A percentile compares a stretch with the other conserved stretches of the same genome.
Evolutionary conservation across 768 basidiomycete genomes (phyloP).

Genomic region (Chlorophyllum brunneum): DNA sequence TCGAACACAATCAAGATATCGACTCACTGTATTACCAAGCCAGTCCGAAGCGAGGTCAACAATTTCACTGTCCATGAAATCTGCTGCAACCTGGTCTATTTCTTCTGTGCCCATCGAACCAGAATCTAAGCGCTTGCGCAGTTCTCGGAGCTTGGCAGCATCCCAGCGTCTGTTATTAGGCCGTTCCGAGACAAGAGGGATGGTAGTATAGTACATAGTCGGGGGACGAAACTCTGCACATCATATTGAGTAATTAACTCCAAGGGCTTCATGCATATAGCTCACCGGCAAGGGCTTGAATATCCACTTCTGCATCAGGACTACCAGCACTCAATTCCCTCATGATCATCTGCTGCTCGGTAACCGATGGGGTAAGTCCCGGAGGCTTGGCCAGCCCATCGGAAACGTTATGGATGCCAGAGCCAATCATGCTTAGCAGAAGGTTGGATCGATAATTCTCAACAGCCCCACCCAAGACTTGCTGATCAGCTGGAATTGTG

Average conservation of each 20-base stretch:
- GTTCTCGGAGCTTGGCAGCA: constrained; percentile 87
- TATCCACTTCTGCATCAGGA: constrained; percentile 77
- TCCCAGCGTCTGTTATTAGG: constrained; percentile 89
- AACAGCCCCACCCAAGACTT: constrained; percentile 84
- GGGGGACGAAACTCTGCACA: constrained; percentile 82
- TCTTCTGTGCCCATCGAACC: constrained; percentile 80
- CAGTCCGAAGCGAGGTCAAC: constrained; percentile 96
- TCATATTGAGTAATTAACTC: constrained; percentile 2
- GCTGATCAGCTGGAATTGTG: constrained; percentile 89
- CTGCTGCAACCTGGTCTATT: constrained; percentile 84
- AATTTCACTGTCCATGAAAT: constrained; percentile 91
- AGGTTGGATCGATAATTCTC: constrained; percentile 96
- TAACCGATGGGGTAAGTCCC: constrained; percentile 71
- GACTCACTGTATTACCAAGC: constrained; percentile 89
- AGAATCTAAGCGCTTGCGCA: constrained; percentile 92
- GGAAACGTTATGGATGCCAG: constrained; percentile 61
- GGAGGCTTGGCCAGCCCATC: constrained; percentile 56
- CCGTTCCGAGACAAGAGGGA: constrained; percentile 85
- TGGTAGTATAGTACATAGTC: constrained; percentile 94
- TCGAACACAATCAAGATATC: neutral
- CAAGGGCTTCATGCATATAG: constrained; percentile 13
- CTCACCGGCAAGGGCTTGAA: constrained; percentile 83
- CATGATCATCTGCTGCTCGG: constrained; percentile 98
- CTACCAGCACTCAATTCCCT: constrained; percentile 80
- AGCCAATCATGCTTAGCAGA: constrained; percentile 82